These are phyloP conservation scores for Penicillium lagena DNA, from an alignment of 495 filamentous ascomycete species.

Conservation along the genomic window DNA sequence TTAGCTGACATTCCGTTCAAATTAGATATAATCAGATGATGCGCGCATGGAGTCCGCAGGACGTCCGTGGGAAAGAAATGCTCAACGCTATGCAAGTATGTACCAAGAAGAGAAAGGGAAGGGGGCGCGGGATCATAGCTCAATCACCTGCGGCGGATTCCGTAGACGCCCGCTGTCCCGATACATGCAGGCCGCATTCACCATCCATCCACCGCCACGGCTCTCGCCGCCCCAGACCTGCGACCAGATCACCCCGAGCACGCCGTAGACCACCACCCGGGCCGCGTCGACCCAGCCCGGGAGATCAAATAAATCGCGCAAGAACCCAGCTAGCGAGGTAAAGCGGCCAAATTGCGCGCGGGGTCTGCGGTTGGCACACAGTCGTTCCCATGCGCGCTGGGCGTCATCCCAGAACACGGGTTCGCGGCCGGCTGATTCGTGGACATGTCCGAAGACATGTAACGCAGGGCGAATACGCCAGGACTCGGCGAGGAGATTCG, in stretches of 20 bases:
- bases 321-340: slow-evolving; percentile 29
- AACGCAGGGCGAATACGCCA: slow-evolving; percentile 74
- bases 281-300: slow-evolving; percentile 56
- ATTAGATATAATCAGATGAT: no score
- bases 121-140: slow-evolving; percentile 16
- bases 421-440: slow-evolving; percentile 57
- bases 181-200: slow-evolving; percentile 74
- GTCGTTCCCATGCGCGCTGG: slow-evolving; percentile 63
- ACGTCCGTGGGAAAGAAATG: no score
- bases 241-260: slow-evolving; percentile 63
- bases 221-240: slow-evolving; percentile 60
- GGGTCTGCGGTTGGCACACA: slow-evolving; percentile 34
- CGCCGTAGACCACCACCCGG: slow-evolving; percentile 55
- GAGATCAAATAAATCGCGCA: slow-evolving; percentile 47
- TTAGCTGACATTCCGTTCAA: no score
- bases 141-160: slow-evolving; percentile 58
- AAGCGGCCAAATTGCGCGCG: slow-evolving; percentile 20
- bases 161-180: slow-evolving; percentile 56
- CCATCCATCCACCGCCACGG: slow-evolving; percentile 50
- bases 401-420: slow-evolving; percentile 72
- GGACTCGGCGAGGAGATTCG: slow-evolving; percentile 64
- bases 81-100: not conserved
- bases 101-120: not conserved
- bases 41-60: no score
- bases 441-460: slow-evolving; percentile 89